Evolutionary conservation across 2,329 filamentous ascomycete species (phyloP), one percentile per base, ranked within the genome.

Genomic region (Paraphoma sp.): DNA sequence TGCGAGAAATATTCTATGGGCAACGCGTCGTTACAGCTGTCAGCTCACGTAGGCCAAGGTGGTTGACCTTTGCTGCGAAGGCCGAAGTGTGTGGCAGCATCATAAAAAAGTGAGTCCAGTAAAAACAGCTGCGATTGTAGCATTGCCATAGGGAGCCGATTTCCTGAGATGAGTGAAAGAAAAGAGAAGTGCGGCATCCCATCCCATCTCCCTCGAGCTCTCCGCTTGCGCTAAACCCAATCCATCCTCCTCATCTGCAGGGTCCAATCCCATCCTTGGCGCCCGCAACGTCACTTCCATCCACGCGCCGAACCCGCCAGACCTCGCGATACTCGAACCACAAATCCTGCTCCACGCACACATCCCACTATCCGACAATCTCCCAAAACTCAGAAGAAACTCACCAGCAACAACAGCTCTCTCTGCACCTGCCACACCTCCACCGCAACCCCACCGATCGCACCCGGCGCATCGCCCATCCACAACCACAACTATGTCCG

Each of bases 401-500:
- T 23, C 23, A 5, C 5, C 23, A 23, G 23, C 23, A 23, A 3
- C 42, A 2, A 36, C 33, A 10, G 3, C 33, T 36, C 3, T 36
- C 9, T 14, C 33, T 14, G 6, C 3, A 7, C 3, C 14, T 14
- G 9, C 33, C 33, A 14, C 6, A 10, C 10, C 33, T 2, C 33
- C 14, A 10, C 33, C 14, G 41, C 16, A 10, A 16, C 18, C 8
- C n/a, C 41, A 43, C 8, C 18, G 9, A 46, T 43, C 41, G n/a
- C n/a, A 12, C 41, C 41, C 45, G 7, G 3, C n/a, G 29, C 16
- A 16, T 14, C 16, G 2, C 33, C 46, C 31, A 30, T 38, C 41
- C 62, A 17, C 48, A 50, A 78, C 57, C 47, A 17, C 48, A 50
- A 78, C 57, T 46, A 86, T 84, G 83, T 83, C 83, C 23, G 82